Evolutionary conservation across 2,329 filamentous ascomycete genomes (phyloP).

Genomic region (Akanthomyces dipterigenus): DNA sequence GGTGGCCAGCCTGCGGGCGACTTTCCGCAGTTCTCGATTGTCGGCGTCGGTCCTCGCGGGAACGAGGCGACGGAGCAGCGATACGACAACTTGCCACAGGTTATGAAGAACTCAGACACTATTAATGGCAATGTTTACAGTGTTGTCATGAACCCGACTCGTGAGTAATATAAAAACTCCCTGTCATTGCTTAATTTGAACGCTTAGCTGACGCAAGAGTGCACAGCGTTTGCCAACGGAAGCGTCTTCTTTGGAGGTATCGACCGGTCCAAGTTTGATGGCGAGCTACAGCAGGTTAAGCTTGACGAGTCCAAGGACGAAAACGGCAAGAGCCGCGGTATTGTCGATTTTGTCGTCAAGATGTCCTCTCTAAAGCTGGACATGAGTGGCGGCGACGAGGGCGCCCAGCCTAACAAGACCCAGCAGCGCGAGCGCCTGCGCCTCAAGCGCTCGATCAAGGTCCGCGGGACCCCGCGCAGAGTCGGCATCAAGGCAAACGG

Average conservation of each 20-base stretch:
- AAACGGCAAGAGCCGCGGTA: background rate
- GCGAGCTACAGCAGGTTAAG: no score
- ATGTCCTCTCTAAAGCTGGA: background rate
- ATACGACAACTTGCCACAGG: background rate
- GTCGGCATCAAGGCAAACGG: background rate
- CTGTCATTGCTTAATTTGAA: background rate
- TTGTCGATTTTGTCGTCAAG: background rate
- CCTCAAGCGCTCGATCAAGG: background rate
- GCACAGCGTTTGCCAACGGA: background rate
- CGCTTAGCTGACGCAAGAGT: background rate
- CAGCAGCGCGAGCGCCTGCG: background rate
- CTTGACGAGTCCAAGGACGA: no score
- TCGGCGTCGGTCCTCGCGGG: background rate
- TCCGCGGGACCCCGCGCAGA: background rate
- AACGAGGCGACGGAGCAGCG: background rate
- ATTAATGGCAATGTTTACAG: conserved; percentile 1
- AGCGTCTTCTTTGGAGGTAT: conserved; percentile 7
- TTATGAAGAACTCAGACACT: background rate
- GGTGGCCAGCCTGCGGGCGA: background rate
- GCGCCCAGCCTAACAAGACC: background rate
- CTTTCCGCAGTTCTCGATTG: conserved; percentile 6
- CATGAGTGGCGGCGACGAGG: background rate
- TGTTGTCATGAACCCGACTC: background rate
- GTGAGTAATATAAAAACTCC: background rate
- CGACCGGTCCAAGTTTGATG: background rate